Evolutionary conservation across 208 protist species (phyloP).

Genomic region (Trichomonas tenax): DNA sequence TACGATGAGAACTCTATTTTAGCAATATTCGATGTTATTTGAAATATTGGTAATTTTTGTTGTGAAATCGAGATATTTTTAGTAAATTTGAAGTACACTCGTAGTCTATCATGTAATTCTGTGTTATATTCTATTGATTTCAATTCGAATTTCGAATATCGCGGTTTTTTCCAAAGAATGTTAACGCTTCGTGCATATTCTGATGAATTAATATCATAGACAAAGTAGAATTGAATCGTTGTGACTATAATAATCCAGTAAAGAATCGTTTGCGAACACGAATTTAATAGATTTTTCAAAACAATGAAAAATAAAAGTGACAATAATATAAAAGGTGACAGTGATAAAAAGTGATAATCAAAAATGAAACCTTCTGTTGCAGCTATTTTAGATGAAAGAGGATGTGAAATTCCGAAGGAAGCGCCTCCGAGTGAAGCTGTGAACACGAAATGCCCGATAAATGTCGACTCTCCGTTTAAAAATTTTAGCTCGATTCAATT

Average conservation of each 20-base stretch:
- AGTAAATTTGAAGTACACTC: neutral
- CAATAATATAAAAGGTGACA: too few species aligned
- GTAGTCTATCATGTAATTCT: neutral
- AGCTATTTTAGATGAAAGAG: neutral
- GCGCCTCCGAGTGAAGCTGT: neutral
- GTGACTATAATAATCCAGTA: neutral
- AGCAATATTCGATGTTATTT: neutral
- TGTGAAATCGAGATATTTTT: neutral
- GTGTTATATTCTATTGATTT: neutral
- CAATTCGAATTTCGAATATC: neutral
- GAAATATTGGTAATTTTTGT: neutral
- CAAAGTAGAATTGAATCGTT: neutral
- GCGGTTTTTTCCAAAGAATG: neutral
- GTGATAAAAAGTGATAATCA: too few species aligned
- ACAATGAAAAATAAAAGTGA: too few species aligned
- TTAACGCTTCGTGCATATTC: neutral
- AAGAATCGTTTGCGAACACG: neutral
- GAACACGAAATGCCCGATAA: neutral
- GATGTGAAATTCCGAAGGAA: neutral
- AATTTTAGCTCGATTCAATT: neutral
- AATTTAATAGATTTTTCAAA: too few species aligned
- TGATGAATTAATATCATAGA: neutral
- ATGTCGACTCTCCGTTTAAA: neutral
- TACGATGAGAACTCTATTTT: neutral
- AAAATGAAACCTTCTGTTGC: neutral